phyloP scores from a whole-genome alignment of 768 basidiomycete species.

The Amanita rubescens region DNA sequence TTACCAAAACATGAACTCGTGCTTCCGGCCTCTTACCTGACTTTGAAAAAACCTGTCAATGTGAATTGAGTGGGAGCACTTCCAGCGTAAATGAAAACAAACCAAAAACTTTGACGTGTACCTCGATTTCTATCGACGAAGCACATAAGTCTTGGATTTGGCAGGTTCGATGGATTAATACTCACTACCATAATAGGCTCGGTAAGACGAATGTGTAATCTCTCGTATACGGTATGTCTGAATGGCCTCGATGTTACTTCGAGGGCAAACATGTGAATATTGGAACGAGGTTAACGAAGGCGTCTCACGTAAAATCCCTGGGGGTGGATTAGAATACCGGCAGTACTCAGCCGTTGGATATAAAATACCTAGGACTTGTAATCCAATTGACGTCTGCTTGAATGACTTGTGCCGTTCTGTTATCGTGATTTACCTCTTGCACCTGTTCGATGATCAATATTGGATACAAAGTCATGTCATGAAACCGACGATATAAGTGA shows the following conservation, averaged over 20 bases:
- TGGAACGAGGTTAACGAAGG: neutral
- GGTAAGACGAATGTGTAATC: slow-evolving; percentile 30
- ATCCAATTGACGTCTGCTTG: slow-evolving; percentile 80
- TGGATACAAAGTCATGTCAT: neutral
- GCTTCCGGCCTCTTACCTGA: slow-evolving; percentile 37
- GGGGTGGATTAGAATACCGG: neutral
- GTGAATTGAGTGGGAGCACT: neutral
- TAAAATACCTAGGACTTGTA: slow-evolving; percentile 56
- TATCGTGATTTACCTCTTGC: slow-evolving; percentile 75
- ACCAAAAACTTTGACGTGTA: slow-evolving; percentile 73
- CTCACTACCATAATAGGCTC: slow-evolving; percentile 69
- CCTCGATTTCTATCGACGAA: slow-evolving; percentile 42
- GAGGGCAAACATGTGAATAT: neutral
- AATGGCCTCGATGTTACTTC: slow-evolving; percentile 68
- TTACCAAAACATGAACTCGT: neutral
- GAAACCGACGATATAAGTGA: slow-evolving; percentile 61
- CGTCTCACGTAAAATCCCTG: slow-evolving; percentile 69
- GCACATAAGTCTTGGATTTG: neutral
- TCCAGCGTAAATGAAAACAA: slow-evolving; percentile 14
- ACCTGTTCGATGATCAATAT: slow-evolving; percentile 33
- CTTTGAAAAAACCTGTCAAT: slow-evolving; percentile 67
- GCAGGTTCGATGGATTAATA: slow-evolving; percentile 7
- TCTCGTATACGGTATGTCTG: slow-evolving; percentile 70
- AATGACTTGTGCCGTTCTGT: slow-evolving; percentile 60
- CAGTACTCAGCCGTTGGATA: neutral